Conservation (phyloP, 2,329 filamentous ascomycete species). For the Aspergillus jensenii region DNA sequence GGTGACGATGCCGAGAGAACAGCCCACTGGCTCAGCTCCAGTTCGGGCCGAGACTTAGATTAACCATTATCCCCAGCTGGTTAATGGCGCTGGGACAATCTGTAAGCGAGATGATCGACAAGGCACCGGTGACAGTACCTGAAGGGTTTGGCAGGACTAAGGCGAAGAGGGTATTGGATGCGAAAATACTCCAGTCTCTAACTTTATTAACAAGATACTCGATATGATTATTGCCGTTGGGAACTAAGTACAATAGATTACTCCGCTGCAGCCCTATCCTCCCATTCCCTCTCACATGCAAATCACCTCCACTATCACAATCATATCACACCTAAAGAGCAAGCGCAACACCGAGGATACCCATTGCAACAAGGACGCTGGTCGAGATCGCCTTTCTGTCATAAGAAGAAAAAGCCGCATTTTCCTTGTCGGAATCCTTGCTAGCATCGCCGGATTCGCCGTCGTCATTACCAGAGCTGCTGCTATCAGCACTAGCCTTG, state of each 20-base stretch:
- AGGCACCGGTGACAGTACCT: too few species aligned
- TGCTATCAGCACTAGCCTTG: too few species aligned
- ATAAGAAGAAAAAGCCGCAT: background rate
- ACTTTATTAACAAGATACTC: background rate
- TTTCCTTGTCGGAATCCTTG: background rate
- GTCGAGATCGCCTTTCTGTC: background rate
- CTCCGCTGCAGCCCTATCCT: background rate
- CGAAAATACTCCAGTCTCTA: background rate
- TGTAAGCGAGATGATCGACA: background rate
- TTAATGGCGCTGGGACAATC: background rate
- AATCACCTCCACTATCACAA: background rate
- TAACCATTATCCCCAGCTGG: too few species aligned
- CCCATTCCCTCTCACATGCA: background rate
- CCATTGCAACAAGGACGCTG: background rate
- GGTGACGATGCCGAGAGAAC: background rate
- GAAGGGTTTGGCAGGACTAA: background rate
- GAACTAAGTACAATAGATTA: background rate
- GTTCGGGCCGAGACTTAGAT: background rate
- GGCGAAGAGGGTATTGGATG: background rate
- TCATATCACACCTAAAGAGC: background rate
- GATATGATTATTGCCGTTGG: background rate
- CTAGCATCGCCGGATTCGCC: too few species aligned
- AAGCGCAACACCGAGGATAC: background rate
- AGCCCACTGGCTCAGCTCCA: background rate
- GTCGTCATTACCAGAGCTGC: background rate